These are phyloP conservation scores for Rhodotorula sp. DNA, from an alignment of 1,284 basidiomycete genomes.

Conservation along the genomic window DNA sequence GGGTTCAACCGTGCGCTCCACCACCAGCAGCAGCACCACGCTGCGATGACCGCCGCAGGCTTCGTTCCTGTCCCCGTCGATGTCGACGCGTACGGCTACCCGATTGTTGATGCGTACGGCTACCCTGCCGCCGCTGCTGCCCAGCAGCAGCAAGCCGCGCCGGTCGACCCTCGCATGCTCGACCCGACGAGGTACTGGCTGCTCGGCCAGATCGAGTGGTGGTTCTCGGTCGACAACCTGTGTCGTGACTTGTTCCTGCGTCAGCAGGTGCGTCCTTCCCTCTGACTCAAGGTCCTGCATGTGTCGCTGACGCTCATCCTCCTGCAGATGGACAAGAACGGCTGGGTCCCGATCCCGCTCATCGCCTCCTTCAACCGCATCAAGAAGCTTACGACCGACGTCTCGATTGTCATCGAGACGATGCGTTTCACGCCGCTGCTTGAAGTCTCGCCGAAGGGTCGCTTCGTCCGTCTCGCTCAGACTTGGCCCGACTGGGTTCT, in stretches of 20 bases:
- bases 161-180: constrained; percentile 36
- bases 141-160: constrained; percentile 12
- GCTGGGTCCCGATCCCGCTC: constrained; percentile 78
- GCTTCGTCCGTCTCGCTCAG: constrained; percentile 34
- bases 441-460: constrained; percentile 61
- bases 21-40: constrained; percentile 16
- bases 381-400: constrained; percentile 65
- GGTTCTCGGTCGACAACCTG: constrained; percentile 81
- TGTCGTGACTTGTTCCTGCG: constrained; percentile 77
- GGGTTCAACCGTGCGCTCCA: constrained; percentile 3
- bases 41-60: constrained; percentile 14
- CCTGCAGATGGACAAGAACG: constrained; percentile 77
- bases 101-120: constrained; percentile 24
- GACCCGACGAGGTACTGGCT: constrained; percentile 44
- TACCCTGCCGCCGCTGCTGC: constrained; percentile 13
- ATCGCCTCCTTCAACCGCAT: constrained; percentile 86
- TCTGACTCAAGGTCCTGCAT: not conserved
- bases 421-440: constrained; percentile 66
- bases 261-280: constrained; percentile 54
- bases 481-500: constrained; percentile 41
- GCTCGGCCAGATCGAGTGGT: constrained; percentile 70
- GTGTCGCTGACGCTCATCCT: not conserved
- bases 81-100: constrained; percentile 12
- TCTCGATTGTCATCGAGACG: constrained; percentile 67
- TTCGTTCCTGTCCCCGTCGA: constrained; percentile 20